Conservation (phyloP, 805 yeast species). For the Tetrapisispora phaffii region DNA sequence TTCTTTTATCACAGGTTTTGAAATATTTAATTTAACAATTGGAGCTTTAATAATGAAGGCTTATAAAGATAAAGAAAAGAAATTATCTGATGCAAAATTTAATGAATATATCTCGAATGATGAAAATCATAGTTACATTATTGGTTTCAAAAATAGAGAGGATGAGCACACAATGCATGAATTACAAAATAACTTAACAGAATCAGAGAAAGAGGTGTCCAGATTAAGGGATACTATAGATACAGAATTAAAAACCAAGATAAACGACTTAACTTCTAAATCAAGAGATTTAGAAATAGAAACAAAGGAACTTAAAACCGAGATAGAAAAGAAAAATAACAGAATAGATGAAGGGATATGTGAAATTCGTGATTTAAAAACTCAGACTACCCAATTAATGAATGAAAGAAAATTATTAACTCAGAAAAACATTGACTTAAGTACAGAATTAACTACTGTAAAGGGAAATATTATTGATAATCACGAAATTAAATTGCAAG, state of each 20-base stretch:
- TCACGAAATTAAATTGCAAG: slow-evolving; percentile 5
- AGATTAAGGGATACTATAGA: slow-evolving; percentile 7
- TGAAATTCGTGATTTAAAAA: background rate
- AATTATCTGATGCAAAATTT: background rate
- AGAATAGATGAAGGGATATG: background rate
- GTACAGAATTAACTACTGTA: slow-evolving; percentile 5
- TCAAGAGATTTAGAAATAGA: background rate
- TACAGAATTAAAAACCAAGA: slow-evolving; percentile 9
- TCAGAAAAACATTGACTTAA: slow-evolving; percentile 3
- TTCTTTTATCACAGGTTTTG: slow-evolving; percentile 7
- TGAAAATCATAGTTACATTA: slow-evolving; percentile 3
- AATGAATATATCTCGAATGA: slow-evolving; percentile 1
- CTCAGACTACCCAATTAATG: slow-evolving; percentile 1
- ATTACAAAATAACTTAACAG: background rate
- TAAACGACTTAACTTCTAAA: slow-evolving; percentile 5
- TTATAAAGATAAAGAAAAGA: background rate
- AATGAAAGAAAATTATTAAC: slow-evolving; percentile 6
- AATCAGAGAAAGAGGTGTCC: background rate
- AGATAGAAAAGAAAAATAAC: slow-evolving; percentile 2
- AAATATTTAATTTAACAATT: slow-evolving; percentile 9
- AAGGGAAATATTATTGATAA: slow-evolving; percentile 3
- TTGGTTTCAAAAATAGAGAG: slow-evolving; percentile 11
- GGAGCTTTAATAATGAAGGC: slow-evolving; percentile 9
- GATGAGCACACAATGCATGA: slow-evolving; percentile 5
- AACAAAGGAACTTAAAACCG: slow-evolving; percentile 1